phyloP scores from a whole-genome alignment of 1,139 yeast genomes.

The Protomyces macrosporus region DNA sequence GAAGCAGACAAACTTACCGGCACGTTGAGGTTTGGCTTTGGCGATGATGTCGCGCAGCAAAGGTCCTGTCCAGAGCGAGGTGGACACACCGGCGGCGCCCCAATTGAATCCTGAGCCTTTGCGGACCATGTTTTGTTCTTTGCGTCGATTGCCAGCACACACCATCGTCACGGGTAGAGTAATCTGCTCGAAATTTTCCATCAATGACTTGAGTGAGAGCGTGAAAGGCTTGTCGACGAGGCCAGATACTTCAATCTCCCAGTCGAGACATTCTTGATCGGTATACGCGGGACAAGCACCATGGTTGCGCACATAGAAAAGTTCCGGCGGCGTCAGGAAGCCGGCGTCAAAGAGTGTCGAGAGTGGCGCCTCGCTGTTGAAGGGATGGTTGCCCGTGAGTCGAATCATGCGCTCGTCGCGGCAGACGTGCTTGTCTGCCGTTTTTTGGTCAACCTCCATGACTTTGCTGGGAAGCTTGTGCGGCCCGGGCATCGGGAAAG shows the following conservation, averaged over 20 bases:
- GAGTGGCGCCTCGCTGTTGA: conserved; percentile 39
- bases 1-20: conserved; percentile 38
- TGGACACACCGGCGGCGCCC: conserved; percentile 41
- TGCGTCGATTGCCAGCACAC: conserved; percentile 41
- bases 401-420: conserved; percentile 38
- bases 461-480: conserved; percentile 9
- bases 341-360: conserved; percentile 36
- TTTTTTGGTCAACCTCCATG: conserved; percentile 34
- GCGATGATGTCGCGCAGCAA: conserved; percentile 37
- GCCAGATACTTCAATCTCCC: conserved; percentile 38
- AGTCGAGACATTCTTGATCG: conserved; percentile 33
- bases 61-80: conserved; percentile 40
- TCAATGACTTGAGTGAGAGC: conserved; percentile 34
- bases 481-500: conserved; percentile 30
- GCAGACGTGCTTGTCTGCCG: conserved; percentile 37
- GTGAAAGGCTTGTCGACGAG: conserved; percentile 37
- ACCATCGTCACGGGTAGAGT: conserved; percentile 39
- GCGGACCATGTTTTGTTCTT: conserved; percentile 40
- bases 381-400: conserved; percentile 40
- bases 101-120: conserved; percentile 41
- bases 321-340: conserved; percentile 38
- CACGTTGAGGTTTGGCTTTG: conserved; percentile 35
- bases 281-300: conserved; percentile 38
- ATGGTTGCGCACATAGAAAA: conserved; percentile 41
- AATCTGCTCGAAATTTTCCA: conserved; percentile 35